These are phyloP conservation scores for Nepenthes alata DNA, from an alignment of 179 eudicot genomes.

Conservation along the genomic window DNA sequence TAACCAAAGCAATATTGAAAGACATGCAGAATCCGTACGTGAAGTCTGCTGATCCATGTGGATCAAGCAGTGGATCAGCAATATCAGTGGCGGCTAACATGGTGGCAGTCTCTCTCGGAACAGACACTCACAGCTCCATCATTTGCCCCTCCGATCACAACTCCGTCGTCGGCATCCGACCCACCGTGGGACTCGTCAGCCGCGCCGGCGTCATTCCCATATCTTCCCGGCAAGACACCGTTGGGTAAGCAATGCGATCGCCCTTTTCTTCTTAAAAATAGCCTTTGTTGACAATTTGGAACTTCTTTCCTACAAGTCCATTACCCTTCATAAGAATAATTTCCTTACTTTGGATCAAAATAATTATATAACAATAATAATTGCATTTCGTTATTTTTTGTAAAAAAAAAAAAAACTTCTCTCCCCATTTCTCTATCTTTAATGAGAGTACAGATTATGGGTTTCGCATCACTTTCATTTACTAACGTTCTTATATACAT, in stretches of 20 bases:
- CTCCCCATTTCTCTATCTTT: too few relatives aligned
- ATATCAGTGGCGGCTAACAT: constrained; percentile 49
- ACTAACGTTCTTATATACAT: too few relatives aligned
- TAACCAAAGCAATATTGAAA: neutral
- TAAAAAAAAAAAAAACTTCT: too few relatives aligned
- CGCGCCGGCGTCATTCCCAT: constrained; percentile 60
- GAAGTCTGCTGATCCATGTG: constrained; percentile 31
- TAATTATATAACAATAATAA: too few relatives aligned
- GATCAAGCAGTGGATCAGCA: constrained; percentile 60
- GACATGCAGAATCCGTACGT: constrained; percentile 41
- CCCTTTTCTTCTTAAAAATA: too few relatives aligned
- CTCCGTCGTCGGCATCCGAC: constrained; percentile 44
- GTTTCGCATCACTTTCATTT: too few relatives aligned
- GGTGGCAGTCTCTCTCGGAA: constrained; percentile 36
- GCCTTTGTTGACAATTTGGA: too few relatives aligned
- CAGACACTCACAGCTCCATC: constrained; percentile 50
- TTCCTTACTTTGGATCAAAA: too few relatives aligned
- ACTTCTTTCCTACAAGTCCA: too few relatives aligned
- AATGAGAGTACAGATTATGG: too few relatives aligned
- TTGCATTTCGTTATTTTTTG: too few relatives aligned
- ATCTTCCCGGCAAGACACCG: constrained; percentile 43
- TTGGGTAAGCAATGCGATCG: constrained; percentile 22
- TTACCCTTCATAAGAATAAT: too few relatives aligned
- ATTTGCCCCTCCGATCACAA: constrained; percentile 45
- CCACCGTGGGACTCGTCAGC: constrained; percentile 53